Percentiles rank a stretch among this genome's conserved stretches.
These are phyloP conservation scores for Fusarium tricinctum DNA, from an alignment of 2,329 filamentous ascomycete genomes.

Conservation along the genomic window DNA sequence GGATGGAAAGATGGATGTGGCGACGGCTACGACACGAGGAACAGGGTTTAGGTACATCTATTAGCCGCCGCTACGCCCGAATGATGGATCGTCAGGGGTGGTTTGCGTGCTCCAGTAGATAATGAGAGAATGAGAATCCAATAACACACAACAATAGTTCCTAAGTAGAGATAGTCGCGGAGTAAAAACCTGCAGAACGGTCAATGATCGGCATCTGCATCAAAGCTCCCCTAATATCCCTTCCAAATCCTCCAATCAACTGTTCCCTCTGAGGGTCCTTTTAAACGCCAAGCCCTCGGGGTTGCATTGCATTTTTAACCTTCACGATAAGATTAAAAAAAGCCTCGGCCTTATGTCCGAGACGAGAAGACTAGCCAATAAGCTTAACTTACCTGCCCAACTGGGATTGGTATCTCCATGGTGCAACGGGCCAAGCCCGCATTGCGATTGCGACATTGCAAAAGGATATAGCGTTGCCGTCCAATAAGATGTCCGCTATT, in stretches of 20 bases:
- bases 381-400: slow-evolving; percentile 25
- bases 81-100: neutral
- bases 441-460: slow-evolving; percentile 4
- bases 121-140: neutral
- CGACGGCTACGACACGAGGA: neutral
- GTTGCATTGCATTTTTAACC: slow-evolving; percentile 28
- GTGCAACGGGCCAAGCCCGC: slow-evolving; percentile 3
- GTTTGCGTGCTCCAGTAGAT: neutral
- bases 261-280: neutral
- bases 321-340: slow-evolving; percentile 31
- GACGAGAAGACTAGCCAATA: slow-evolving; percentile 14
- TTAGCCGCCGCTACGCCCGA: neutral
- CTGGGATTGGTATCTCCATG: slow-evolving; percentile 8
- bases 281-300: slow-evolving; percentile 3
- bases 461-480: neutral
- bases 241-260: slow-evolving; percentile 16
- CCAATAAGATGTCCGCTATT: neutral
- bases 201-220: neutral
- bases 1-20: slow-evolving; percentile 7
- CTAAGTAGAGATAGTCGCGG: neutral
- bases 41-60: slow-evolving; percentile 41
- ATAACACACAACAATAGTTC: neutral
- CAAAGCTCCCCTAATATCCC: neutral
- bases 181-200: neutral
- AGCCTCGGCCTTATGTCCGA: slow-evolving; percentile 9